Percentiles rank a stretch among this genome's conserved stretches.
phyloP scores from a whole-genome alignment of 177 flowering plant species.

The Vitis hybrid region DNA sequence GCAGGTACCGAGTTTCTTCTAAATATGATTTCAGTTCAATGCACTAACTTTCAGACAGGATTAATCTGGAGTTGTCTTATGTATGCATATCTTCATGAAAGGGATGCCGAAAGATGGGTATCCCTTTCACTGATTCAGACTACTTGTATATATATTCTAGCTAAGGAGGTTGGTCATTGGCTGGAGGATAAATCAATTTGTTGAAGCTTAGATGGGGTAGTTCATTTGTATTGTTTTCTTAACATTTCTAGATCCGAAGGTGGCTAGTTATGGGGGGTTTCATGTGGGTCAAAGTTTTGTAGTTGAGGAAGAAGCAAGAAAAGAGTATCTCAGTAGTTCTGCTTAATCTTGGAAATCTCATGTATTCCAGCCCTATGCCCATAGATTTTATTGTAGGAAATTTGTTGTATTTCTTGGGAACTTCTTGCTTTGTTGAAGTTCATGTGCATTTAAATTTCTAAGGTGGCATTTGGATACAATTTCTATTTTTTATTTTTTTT shows the following conservation, averaged over 20 bases:
- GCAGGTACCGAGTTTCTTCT: constrained; percentile 27
- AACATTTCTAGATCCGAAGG: neutral
- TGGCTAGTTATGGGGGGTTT: neutral
- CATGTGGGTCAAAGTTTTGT: no score
- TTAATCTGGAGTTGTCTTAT: neutral
- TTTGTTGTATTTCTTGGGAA: no score
- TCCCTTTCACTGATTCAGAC: neutral
- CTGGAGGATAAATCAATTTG: constrained; percentile 2
- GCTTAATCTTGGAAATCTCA: no score
- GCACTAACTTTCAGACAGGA: constrained; percentile 2
- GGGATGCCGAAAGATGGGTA: neutral
- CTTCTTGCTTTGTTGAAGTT: no score
- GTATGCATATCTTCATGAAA: neutral
- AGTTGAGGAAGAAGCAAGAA: no score
- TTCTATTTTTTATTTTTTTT: no score
- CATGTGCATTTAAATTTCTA: no score
- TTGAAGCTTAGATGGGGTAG: constrained; percentile 2
- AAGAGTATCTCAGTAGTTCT: no score
- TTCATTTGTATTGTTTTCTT: no score
- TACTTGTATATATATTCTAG: constrained; percentile 3
- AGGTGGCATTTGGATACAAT: no score
- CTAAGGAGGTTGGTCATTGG: constrained; percentile 11
- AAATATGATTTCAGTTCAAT: constrained; percentile 10
- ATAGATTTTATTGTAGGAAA: no score
- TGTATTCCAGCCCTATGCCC: no score